These are phyloP conservation scores for Stagonosporopsis cucurbitacearum DNA, from an alignment of 2,329 filamentous ascomycete species.

Conservation along the genomic window DNA sequence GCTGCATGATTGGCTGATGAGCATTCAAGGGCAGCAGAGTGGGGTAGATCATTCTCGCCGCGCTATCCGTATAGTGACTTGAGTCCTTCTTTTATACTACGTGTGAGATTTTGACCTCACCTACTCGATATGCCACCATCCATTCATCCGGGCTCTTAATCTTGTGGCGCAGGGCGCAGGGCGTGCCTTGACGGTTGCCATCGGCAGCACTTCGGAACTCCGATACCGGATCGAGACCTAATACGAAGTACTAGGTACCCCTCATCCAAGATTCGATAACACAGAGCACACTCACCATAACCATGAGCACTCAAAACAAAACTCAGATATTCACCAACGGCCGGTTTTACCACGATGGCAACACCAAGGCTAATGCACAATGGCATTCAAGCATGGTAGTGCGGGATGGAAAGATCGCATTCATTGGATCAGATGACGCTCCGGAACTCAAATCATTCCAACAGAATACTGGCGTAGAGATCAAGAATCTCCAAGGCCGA, in stretches of 20 bases:
- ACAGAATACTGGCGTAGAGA: slow-evolving; percentile 23
- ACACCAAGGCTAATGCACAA: slow-evolving; percentile 7
- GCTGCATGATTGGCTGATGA: slow-evolving; percentile 1
- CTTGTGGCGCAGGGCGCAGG: neutral
- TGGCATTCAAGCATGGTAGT: slow-evolving; percentile 49
- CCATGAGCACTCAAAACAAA: slow-evolving; percentile 9
- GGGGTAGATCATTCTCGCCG: neutral
- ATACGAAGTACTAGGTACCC: slow-evolving; percentile 12
- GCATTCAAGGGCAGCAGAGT: neutral
- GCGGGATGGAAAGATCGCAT: slow-evolving; percentile 49
- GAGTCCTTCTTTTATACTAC: neutral
- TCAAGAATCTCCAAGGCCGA: slow-evolving; percentile 46
- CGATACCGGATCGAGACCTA: slow-evolving; percentile 18
- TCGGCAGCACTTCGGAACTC: slow-evolving; percentile 25
- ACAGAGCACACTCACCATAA: neutral
- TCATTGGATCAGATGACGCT: slow-evolving; percentile 46
- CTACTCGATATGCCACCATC: neutral
- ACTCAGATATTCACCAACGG: slow-evolving; percentile 38
- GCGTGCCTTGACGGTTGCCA: slow-evolving; percentile 3
- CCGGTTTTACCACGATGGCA: slow-evolving; percentile 29
- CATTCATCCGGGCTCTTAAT: neutral
- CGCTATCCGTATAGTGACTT: neutral
- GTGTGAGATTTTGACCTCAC: neutral
- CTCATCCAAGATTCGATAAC: neutral
- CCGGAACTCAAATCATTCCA: slow-evolving; percentile 37